Evolutionary conservation across 179 eudicot species (phyloP), one percentile per base, ranked within the genome.

Genomic region (Spergularia azorica): DNA sequence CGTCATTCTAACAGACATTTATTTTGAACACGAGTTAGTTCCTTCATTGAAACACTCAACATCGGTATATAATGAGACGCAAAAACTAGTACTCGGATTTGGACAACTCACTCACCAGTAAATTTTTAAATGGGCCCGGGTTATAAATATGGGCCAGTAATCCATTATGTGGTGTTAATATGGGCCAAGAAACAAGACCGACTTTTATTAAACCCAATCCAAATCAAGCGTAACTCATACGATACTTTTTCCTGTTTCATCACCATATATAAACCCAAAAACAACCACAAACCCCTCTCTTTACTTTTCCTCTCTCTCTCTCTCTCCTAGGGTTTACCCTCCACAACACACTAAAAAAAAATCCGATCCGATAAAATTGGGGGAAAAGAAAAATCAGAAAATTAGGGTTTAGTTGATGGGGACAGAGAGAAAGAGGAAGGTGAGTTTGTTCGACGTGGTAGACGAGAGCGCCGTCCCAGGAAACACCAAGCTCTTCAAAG

Each of bases 351-450:
- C 55, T 14, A 32, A 15, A 59, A 57, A 77, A 17, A 65, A 63
- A 26, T 73, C 17, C 6, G 68, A 74, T 77, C 76, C 79, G 73
- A 63, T 60, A 51, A 54, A 67, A 46, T 11, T 61, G 80, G 70
- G 68, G 18, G 15, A 26, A 61, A 74, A 56, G 66, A 56, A 63
- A 62, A 60, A 69, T 80, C 43, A 26, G 32, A 15, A 76, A 70
- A 51, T 52, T 52, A 77, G 76, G 76, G 80, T 63, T 3, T 5
- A 12, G 2, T 38, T 3, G 11, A 90, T 93, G 97, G 92, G 91
- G 41, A 95, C 95, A n/a, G 98, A 95, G 85, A 84, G 98, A 77
- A 95, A 95, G 90, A 83, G 98, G 82, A 95, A 94, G 87, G 94
- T 95, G 70, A 93, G 95, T 81, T 82, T 95, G 76, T 95, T 93